Evolutionary conservation across 257 asterid species (phyloP).

Genomic region (Galeopsis tetrahit): DNA sequence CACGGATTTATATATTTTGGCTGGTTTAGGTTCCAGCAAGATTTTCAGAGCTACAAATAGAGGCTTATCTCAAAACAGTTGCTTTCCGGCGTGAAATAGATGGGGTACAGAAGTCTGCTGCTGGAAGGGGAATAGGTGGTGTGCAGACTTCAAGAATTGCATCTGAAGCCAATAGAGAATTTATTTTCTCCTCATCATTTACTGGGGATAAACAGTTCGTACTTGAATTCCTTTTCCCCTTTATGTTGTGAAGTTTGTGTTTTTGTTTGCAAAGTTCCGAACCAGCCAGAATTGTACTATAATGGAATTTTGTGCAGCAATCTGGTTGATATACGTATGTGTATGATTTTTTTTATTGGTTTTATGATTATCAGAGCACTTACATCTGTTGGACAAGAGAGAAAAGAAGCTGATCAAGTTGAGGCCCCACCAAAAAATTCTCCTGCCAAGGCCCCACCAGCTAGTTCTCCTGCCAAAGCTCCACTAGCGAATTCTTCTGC

Average conservation of each 20-base stretch:
- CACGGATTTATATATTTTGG: constrained; percentile 11
- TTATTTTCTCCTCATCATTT: constrained; percentile 86
- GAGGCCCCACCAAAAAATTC: constrained; percentile 41
- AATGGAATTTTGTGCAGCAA: neutral
- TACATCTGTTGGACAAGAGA: constrained; percentile 71
- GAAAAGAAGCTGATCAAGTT: constrained; percentile 42
- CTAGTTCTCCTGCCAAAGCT: neutral
- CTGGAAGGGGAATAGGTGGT: constrained; percentile 89
- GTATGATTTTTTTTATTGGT: constrained; percentile 29
- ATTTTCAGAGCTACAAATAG: constrained; percentile 94
- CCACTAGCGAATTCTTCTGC: constrained; percentile 35
- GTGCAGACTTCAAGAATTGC: constrained; percentile 92
- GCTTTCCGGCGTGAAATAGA: constrained; percentile 98
- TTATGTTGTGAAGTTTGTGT: neutral
- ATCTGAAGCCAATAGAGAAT: constrained; percentile 95
- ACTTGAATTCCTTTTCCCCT: neutral
- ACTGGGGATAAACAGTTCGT: constrained; percentile 88
- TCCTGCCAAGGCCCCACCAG: constrained; percentile 33
- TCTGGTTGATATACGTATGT: constrained; percentile 23
- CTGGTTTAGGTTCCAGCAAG: constrained; percentile 79
- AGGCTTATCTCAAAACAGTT: constrained; percentile 93
- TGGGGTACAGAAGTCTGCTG: constrained; percentile 92
- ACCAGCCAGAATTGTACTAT: too few species aligned
- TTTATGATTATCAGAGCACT: constrained; percentile 69
- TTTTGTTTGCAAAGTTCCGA: neutral